Evolutionary conservation across 805 yeast species (phyloP).

Genomic region (Wickerhamomyces hampshirensis): DNA sequence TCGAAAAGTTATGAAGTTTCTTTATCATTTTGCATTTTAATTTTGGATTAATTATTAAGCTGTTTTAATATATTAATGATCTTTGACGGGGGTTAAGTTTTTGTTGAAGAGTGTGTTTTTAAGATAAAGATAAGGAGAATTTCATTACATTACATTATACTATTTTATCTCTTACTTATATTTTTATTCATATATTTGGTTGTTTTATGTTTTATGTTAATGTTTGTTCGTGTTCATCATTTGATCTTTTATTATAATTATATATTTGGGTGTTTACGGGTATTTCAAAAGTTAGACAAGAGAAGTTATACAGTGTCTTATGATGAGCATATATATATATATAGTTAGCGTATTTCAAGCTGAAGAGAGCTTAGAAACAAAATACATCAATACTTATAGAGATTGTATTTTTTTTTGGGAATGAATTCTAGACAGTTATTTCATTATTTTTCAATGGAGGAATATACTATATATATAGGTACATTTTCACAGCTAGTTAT

Average conservation of each 20-base stretch:
- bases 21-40: slow-evolving; percentile 3
- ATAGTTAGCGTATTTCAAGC: too few relatives aligned
- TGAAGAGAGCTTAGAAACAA: slow-evolving; percentile 5
- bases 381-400: slow-evolving; percentile 8
- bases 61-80: slow-evolving; percentile 1
- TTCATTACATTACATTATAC: background rate
- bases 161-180: slow-evolving; percentile 1
- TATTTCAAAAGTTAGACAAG: slow-evolving; percentile 1
- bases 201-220: slow-evolving; percentile 2
- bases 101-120: slow-evolving; percentile 1
- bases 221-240: slow-evolving; percentile 2
- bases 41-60: background rate
- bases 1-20: slow-evolving; percentile 4
- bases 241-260: slow-evolving; percentile 2
- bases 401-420: slow-evolving; percentile 2
- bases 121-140: background rate
- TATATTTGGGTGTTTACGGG: slow-evolving; percentile 6
- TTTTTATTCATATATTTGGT: background rate
- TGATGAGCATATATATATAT: slow-evolving; percentile 4
- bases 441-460: too few relatives aligned
- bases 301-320: background rate
- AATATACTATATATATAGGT: background rate
- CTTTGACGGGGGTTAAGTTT: slow-evolving; percentile 9
- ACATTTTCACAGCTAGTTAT: background rate
- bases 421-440: too few relatives aligned